Conservation (phyloP, 345 rosid species). For the Carallia pectinifolia region DNA sequence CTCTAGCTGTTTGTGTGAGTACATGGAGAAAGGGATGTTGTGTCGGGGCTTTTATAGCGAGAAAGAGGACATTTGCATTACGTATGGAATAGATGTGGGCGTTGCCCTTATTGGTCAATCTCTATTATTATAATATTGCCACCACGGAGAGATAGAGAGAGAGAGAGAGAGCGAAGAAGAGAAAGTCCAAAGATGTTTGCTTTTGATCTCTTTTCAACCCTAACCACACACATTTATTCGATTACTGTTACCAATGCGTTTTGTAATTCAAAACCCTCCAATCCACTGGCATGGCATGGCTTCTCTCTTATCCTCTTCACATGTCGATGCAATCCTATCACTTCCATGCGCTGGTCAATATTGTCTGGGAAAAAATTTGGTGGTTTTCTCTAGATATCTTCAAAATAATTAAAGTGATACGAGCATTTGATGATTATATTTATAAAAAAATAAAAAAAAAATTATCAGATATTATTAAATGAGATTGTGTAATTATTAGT, state of each 20-base stretch:
- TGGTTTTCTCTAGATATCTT: no score
- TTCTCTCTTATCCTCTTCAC: not conserved
- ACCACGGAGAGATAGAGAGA: not conserved
- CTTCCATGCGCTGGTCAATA: conserved; percentile 16
- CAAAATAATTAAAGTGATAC: no score
- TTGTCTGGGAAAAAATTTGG: not conserved
- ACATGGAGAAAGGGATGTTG: not conserved
- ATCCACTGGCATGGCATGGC: conserved; percentile 6
- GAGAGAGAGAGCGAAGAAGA: not conserved
- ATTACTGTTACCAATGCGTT: conserved; percentile 41
- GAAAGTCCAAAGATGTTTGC: conserved; percentile 10
- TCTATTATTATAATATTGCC: not conserved
- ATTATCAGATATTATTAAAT: no score
- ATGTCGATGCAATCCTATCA: conserved; percentile 8
- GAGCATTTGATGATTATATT: no score
- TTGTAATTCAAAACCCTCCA: conserved; percentile 40
- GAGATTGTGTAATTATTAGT: no score
- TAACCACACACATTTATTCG: conserved; percentile 37
- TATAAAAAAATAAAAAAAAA: no score
- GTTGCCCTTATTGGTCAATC: conserved; percentile 18
- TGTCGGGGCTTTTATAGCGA: conserved; percentile 26
- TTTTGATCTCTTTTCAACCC: conserved; percentile 17
- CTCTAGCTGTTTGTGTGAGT: not conserved
- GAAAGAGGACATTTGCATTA: conserved; percentile 23
- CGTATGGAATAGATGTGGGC: conserved; percentile 31